Conservation (phyloP, 2,329 filamentous ascomycete species). For the Ambrosiella cleistominuta region DNA sequence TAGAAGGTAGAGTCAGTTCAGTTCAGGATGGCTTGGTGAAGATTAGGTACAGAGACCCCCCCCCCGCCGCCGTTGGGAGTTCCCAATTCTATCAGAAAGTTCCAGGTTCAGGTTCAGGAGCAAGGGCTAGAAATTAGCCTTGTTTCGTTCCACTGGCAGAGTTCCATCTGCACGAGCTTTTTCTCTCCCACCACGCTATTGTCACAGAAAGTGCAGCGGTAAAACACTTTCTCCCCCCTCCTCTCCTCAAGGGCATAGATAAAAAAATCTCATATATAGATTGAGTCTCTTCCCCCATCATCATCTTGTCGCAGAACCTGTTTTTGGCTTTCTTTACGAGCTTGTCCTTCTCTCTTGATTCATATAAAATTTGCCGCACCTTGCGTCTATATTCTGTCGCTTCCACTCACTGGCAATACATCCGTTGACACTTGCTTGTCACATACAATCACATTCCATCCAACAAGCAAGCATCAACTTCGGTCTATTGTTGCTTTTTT, state of each 20-base stretch:
- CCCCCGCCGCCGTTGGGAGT: neutral
- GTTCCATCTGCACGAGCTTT: conserved; percentile 5
- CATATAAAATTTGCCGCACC: neutral
- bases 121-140: conserved; percentile 13
- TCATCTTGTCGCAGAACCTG: neutral
- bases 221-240: neutral
- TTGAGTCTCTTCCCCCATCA: neutral
- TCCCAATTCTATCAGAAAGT: conserved; percentile 8
- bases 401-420: neutral
- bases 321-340: neutral
- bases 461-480: neutral
- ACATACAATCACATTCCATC: neutral
- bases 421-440: neutral
- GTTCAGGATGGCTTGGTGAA: too few species aligned
- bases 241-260: neutral
- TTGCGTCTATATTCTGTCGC: neutral
- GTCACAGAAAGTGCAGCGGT: neutral
- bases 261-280: neutral
- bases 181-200: neutral
- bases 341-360: neutral
- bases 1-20: too few species aligned
- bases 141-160: conserved; percentile 11
- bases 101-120: conserved; percentile 13
- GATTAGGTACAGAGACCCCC: too few species aligned
- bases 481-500: neutral